Evolutionary conservation across 176 grass and related monocot genomes (phyloP), one percentile per base, ranked within the genome.

Genomic region (Aegilops sharonensis): DNA sequence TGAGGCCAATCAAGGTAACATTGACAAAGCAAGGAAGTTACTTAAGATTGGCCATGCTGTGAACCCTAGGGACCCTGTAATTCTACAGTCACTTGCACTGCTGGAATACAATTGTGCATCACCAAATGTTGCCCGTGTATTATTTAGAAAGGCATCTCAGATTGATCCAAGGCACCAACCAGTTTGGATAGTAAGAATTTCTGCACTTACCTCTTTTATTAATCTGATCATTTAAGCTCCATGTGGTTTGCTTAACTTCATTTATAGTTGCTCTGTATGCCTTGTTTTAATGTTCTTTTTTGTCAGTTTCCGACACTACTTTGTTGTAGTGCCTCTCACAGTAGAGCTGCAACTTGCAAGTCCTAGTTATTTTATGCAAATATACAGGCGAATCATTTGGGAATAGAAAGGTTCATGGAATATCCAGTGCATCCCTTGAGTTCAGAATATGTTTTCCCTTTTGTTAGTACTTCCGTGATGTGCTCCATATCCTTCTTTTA

Each of bases 151-250:
- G 85, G 96, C 93, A 79, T 98, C 96, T 32, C 89, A 89, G 77
- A 83, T 98, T 85, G 96, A 98, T 88, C 90, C 93, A 84, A 89
- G 86, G 43, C 96, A 98, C 80, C 96, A 98, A 71, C 96, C 96
- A 77, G 90, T 95, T 81, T 98, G 96, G 96, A 92, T 95, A 76
- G 96, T 98, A 95, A 89, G 89, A 63, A 85, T 76, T 87, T 75
- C 64, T 62, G 21, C 25, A 48, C 62, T 78, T 68, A 13, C 40
- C 37, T 82, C 17, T 62, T 17, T 11, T 85, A 5, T 18, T 88
- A 30, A 81, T 78, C 20, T 36, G 9, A 66, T 24, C 32, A 71
- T 45, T 78, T 77, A 21, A 73, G 11, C 56, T 32, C 4, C 6
- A 18, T 79, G 6, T 35, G 52, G 45, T 72, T 68, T 80, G 17